A percentile compares a stretch with the other conserved stretches of the same genome.
Evolutionary conservation across 73 alveolate species (phyloP).

Genomic region (Symbiodinium pilosum): DNA sequence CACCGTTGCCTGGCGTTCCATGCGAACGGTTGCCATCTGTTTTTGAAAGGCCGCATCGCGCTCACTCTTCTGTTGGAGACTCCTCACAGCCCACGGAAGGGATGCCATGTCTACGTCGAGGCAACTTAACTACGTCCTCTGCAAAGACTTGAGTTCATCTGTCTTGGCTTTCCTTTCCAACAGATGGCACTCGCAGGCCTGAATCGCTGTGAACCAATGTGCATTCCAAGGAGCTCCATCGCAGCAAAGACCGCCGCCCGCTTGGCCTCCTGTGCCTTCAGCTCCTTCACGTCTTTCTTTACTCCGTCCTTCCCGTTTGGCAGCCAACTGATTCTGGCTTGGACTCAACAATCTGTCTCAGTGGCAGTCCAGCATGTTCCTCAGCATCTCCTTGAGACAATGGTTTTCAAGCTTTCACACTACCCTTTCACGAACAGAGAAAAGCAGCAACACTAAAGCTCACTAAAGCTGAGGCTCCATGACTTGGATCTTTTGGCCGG

Average conservation of each 20-base stretch:
- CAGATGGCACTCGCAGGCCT: too few species aligned
- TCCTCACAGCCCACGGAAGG: conserved; percentile 15
- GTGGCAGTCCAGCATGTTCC: conserved; percentile 68
- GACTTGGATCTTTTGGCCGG: conserved; percentile 87
- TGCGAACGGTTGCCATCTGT: conserved; percentile 59
- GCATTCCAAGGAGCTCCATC: conserved; percentile 23
- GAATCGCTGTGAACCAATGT: too few species aligned
- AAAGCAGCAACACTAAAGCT: too few species aligned
- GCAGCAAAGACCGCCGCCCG: conserved; percentile 43
- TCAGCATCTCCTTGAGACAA: conserved; percentile 50
- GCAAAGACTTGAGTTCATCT: conserved; percentile 75
- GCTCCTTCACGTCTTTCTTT: conserved; percentile 36
- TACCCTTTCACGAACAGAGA: too few species aligned
- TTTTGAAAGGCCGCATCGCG: conserved; percentile 80
- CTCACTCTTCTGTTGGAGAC: conserved; percentile 79
- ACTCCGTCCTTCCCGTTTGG: conserved; percentile 60
- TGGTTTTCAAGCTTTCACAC: too few species aligned
- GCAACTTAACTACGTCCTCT: conserved; percentile 33
- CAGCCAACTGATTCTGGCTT: background rate
- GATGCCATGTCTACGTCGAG: too few species aligned
- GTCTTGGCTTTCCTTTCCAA: conserved; percentile 42
- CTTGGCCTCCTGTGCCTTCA: conserved; percentile 55
- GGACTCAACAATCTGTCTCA: too few species aligned
- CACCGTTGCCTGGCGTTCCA: conserved; percentile 51
- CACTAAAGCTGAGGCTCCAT: background rate